Evolutionary conservation across 169 alveolate genomes (phyloP), one percentile per base, ranked within the genome.

Genomic region (Cryptosporidium muris): DNA sequence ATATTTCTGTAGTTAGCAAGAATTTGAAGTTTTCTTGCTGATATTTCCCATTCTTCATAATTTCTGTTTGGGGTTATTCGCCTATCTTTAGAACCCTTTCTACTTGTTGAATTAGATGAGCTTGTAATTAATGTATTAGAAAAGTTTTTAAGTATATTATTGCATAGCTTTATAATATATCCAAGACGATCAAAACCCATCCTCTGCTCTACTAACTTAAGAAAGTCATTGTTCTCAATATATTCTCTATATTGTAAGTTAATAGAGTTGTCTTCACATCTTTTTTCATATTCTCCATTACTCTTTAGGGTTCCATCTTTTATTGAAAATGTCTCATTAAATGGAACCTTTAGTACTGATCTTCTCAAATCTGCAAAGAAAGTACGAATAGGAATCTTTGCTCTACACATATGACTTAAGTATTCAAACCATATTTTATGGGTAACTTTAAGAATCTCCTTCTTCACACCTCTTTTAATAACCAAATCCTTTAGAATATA

Each of bases 361-460:
- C 85, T 58, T 36, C 85, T 74, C 40, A 74, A 43, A 47, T 74
- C 85, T 11, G 85, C 85, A 74, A 74, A 74, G 48, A 74, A 58
- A 4, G 85, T 54, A 58, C 85, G 43, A 74, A 74, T 74, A 40
- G 66, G 67, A 12, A 74, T 74, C 4, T 38, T 58, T n/a, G 54
- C 16, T 45, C 48, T 74, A 4, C 60, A 58, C 12, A 74, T 7
- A n/a, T 56, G 48, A 36, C 48, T 63, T 38, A 74, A 40, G 60
- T 58, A 74, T 40, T 37, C n/a, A 43, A 74, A 74, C 85, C 85
- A 74, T 58, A 43, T 43, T 12, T 16, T 38, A 38, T 58, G 54
- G 9, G 85, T 58, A 56, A 40, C 16, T 1, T 58, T 34, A 3
- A 74, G 6, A 25, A 74, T 51, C 2, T 74, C 74, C 0, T 9